These are phyloP conservation scores for Xylaria sp. DNA, from an alignment of 2,329 filamentous ascomycete genomes.

Conservation along the genomic window DNA sequence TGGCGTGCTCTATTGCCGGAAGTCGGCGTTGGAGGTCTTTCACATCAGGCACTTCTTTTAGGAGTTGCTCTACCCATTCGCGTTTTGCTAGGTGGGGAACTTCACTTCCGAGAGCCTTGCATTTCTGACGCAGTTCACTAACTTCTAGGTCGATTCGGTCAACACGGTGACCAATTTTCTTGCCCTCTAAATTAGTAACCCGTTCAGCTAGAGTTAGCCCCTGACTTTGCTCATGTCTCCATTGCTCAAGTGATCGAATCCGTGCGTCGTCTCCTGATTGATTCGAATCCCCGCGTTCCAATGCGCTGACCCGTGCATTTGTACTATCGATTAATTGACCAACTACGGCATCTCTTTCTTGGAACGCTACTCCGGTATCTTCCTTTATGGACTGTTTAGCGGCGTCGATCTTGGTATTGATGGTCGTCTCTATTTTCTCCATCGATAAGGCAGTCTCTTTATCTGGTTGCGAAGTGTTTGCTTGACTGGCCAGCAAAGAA, in stretches of 20 bases:
- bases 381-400: conserved; percentile 17
- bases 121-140: conserved; percentile 9
- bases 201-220: conserved; percentile 17
- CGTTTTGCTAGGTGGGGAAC: conserved; percentile 18
- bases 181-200: conserved; percentile 20
- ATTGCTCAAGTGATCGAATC: conserved; percentile 31
- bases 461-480: not conserved
- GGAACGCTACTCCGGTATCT: conserved; percentile 3
- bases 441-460: not conserved
- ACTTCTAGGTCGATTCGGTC: conserved; percentile 27
- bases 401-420: conserved; percentile 17
- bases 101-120: conserved; percentile 13
- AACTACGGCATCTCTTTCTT: conserved; percentile 31
- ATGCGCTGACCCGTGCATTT: not conserved
- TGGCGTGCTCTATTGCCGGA: conserved; percentile 51
- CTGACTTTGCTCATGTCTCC: conserved; percentile 33
- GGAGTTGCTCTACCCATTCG: conserved; percentile 31
- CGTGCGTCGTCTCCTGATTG: conserved; percentile 5
- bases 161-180: conserved; percentile 19
- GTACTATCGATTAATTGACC: conserved; percentile 39
- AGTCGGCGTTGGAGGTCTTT: conserved; percentile 47
- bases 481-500: not conserved
- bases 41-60: conserved; percentile 40
- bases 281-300: conserved; percentile 3
- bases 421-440: conserved; percentile 14